Conservation (phyloP, 2,329 filamentous ascomycete species). For the Eutypa lata region DNA sequence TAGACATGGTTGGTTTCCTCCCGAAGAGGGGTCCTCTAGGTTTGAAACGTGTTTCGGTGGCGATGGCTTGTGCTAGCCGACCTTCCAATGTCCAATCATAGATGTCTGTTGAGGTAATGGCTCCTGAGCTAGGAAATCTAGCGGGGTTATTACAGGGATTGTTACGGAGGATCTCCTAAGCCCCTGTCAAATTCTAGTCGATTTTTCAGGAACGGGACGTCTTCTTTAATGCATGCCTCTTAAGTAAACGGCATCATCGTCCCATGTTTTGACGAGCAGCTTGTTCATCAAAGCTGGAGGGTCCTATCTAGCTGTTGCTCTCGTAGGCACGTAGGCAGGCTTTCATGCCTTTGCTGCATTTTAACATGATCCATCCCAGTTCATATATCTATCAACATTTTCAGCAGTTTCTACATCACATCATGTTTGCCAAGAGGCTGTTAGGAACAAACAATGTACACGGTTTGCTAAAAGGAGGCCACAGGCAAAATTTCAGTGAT, state of each 20-base stretch:
- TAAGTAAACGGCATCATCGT: background rate
- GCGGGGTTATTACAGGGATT: constrained; percentile 4
- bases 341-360: too few species aligned
- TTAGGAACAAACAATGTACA: too few species aligned
- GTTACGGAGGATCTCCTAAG: background rate
- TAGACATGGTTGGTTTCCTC: background rate
- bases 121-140: constrained; percentile 17
- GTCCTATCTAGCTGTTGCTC: too few species aligned
- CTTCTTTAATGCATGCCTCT: background rate
- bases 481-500: background rate
- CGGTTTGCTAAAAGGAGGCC: too few species aligned
- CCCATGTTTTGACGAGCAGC: too few species aligned
- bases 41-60: constrained; percentile 20
- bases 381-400: too few species aligned
- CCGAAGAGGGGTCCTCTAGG: constrained; percentile 1
- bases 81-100: constrained; percentile 11
- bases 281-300: too few species aligned
- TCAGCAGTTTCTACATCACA: too few species aligned
- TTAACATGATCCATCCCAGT: too few species aligned
- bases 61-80: constrained; percentile 8
- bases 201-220: background rate
- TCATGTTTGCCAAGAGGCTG: too few species aligned
- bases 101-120: background rate
- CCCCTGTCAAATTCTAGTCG: background rate
- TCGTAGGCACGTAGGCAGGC: too few species aligned